Base-by-base conservation (phyloP, 192 early-diverging fungal genomes). In the Entomortierella parvispora region DNA sequence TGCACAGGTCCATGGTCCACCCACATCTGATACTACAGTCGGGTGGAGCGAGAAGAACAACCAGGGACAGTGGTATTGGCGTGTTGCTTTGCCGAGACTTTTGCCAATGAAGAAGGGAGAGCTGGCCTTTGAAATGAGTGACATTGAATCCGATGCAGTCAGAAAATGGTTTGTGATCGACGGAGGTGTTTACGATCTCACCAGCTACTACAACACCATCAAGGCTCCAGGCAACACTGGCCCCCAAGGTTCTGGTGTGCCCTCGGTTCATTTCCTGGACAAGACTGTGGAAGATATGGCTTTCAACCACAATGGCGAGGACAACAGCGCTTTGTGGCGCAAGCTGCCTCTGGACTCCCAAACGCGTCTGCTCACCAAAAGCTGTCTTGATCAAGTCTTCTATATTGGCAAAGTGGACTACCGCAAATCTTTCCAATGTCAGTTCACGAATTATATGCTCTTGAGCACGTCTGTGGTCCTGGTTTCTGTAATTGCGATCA, bases 381-480 rank as follows among this genome's bases (percentile, higher is more conserved):
- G 75, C 23, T 98, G 97, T 83, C 80, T 98, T 34, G 86, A 97
- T 47, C 87, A 86, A 50, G 76, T 92, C 43, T 98, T 97, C 69
- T 95, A 93, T 52, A 81, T 93, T 17, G 97, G 95, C 55, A 65
- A 82, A 47, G 49, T 97, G 33, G 96, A 98, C 69, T 90, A 90
- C 37, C 88, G 95, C 26, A 82, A 92, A 52, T 84, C 87, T n/a
- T 79, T 93, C 58, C 75, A 83, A 52, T 97, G 96, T 71, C 84
- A 83, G 55, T 90, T 96, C 77, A 91, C 92, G 33, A 94, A 94
- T 79, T 97, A 94, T 66, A 81, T 97, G 61, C 80, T 97, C 57
- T 81, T 96, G 60, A 89, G 88, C 7, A 89, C 92, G 23, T 90
- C 93, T 2, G 69, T 85, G 18, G 50, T 97, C n/a, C 80, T 97